Evolutionary conservation across 1,284 basidiomycete species (phyloP).

Genomic region (Pseudozyma sp.): DNA sequence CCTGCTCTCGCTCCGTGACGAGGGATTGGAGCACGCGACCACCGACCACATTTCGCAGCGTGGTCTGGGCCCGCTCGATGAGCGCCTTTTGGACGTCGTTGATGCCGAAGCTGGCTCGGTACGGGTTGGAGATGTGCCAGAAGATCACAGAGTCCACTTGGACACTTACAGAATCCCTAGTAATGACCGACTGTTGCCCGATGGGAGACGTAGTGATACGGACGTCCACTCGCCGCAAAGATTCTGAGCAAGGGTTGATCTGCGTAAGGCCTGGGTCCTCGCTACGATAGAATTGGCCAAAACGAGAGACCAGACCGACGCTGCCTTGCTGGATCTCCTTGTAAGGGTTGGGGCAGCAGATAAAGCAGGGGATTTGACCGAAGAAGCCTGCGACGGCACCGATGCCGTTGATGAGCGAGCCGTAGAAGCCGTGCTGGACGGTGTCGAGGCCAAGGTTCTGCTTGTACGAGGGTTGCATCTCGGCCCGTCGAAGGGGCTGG

Average conservation of each 20-base stretch:
- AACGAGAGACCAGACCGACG: conserved; percentile 87
- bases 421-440: conserved; percentile 57
- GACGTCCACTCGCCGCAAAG: conserved; percentile 77
- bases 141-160: conserved; percentile 89
- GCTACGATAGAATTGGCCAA: conserved; percentile 92
- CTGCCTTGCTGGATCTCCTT: conserved; percentile 84
- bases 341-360: conserved; percentile 78
- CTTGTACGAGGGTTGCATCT: conserved; percentile 69
- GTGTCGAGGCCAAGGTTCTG: conserved; percentile 43
- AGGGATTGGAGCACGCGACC: conserved; percentile 75
- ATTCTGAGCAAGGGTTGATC: conserved; percentile 92
- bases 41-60: conserved; percentile 92
- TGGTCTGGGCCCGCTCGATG: conserved; percentile 93
- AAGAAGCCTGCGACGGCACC: conserved; percentile 61
- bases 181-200: conserved; percentile 78
- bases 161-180: conserved; percentile 85
- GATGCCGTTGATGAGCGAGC: conserved; percentile 56
- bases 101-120: conserved; percentile 89
- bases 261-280: conserved; percentile 92
- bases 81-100: conserved; percentile 86
- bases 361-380: conserved; percentile 79
- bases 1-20: conserved; percentile 86
- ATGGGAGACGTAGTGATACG: conserved; percentile 92
- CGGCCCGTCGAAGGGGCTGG: conserved; percentile 81
- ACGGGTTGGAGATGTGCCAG: conserved; percentile 75